Evolutionary conservation across 2,329 filamentous ascomycete genomes (phyloP).

Genomic region (Aspergillus hortae): DNA sequence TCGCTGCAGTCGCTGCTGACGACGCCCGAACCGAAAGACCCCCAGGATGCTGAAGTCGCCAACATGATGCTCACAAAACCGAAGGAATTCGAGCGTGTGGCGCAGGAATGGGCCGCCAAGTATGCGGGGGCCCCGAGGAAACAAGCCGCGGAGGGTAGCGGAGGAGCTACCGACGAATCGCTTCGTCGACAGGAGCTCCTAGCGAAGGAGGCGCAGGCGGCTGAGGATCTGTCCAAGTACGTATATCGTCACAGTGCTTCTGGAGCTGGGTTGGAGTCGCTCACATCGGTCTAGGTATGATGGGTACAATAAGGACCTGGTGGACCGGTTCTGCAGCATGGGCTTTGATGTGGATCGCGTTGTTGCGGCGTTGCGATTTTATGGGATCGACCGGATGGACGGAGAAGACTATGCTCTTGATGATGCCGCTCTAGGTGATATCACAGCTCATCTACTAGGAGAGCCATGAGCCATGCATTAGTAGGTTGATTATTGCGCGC

Average conservation of each 20-base stretch:
- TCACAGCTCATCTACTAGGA: conserved; percentile 78
- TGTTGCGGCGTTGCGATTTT: conserved; percentile 75
- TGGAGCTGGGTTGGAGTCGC: conserved; percentile 11
- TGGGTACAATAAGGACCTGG: conserved; percentile 79
- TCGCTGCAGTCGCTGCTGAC: conserved; percentile 91
- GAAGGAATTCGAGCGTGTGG: conserved; percentile 73
- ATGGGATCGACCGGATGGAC: conserved; percentile 74
- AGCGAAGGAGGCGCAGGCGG: conserved; percentile 55
- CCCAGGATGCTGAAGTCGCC: conserved; percentile 93
- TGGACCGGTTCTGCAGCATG: conserved; percentile 84
- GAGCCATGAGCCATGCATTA: conserved; percentile 54
- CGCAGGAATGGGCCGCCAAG: conserved; percentile 84
- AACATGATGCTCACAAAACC: conserved; percentile 80
- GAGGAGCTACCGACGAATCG: conserved; percentile 51
- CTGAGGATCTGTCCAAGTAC: conserved; percentile 54
- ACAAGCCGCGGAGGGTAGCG: conserved; percentile 52
- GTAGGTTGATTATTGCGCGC: background rate
- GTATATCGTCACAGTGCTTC: conserved; percentile 13
- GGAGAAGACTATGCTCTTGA: conserved; percentile 84
- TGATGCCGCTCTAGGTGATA: conserved; percentile 84
- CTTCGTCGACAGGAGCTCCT: conserved; percentile 53
- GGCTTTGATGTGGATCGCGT: conserved; percentile 87
- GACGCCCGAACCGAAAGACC: conserved; percentile 91
- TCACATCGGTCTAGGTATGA: conserved; percentile 61
- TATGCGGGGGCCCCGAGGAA: conserved; percentile 71